Base-by-base conservation (phyloP, 495 filamentous ascomycete genomes). In the Penicillium cataractarum region DNA sequence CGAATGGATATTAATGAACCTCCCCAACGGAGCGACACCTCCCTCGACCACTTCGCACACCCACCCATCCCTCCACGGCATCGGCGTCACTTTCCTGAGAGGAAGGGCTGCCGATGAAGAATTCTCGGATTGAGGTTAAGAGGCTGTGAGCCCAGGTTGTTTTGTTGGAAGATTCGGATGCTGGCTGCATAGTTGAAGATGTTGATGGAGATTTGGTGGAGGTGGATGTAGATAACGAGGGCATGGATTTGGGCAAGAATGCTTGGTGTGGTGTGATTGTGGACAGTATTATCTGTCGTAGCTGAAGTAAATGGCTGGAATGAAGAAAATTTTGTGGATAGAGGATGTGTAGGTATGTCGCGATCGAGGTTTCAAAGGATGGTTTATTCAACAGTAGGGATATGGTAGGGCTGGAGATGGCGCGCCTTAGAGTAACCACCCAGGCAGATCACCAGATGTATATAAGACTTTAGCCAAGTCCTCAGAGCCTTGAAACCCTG, bases 21-120 rank as follows among this genome's bases (percentile, higher is more conserved):
- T 64, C 65, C 46, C 67, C 70, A 61, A 72, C 61, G 49, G 67
- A 66, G 6, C 65, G 67, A 60, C 70, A 72, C 24, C 70, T 55
- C 17, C 63, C 56, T 32, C 59, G 63, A 8, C 67, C 63, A 15
- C 42, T 58, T 0, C 66, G 60, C 33, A 62, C 33, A 35, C 70
- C 70, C 49, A 72, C 61, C 70, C 70, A 72, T 8, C 59, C 70
- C 15, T 49, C 63, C 5, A 72, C 61, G 33, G 64, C 67, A 61
- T 72, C 70, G 3, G 70, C 59, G 24, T 70, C 70, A 8, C 46
- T 52, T 10, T 71, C 62, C 17, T 6, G 58, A 6, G n/a, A 24
- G 15, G 37, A 17, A 10, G 26, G 48, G 17, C 46, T 56, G 5
- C 19, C 26, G 13, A 42, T 33, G 10, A 71, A 70, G 8, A 70